phyloP scores from a whole-genome alignment of 2,329 filamentous ascomycete genomes.

The Alternaria metachromatica region DNA sequence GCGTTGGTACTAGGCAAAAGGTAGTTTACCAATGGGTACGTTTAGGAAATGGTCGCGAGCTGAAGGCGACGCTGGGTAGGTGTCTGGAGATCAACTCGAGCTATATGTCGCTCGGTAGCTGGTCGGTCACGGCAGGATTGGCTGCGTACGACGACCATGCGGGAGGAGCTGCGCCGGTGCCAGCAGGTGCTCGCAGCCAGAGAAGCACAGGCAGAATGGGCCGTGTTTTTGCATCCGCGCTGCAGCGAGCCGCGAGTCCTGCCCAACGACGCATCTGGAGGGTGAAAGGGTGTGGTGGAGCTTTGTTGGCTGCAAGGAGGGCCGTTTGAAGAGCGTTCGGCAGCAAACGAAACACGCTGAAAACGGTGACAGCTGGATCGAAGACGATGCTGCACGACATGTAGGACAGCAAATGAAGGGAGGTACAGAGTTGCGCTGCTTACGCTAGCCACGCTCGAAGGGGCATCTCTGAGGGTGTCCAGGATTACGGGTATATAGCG shows the following conservation, averaged over 20 bases:
- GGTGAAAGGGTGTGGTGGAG: slow-evolving; percentile 17
- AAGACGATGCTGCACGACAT: slow-evolving; percentile 13
- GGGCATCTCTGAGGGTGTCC: slow-evolving; percentile 10
- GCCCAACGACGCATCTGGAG: slow-evolving; percentile 27
- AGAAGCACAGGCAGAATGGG: slow-evolving; percentile 27
- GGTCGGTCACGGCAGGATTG: slow-evolving; percentile 22
- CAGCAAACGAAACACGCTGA: slow-evolving; percentile 25
- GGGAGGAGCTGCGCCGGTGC: slow-evolving; percentile 24
- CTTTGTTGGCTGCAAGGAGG: slow-evolving; percentile 10
- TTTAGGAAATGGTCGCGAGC: slow-evolving; percentile 20
- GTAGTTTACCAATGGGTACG: slow-evolving; percentile 6
- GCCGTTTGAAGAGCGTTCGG: slow-evolving; percentile 7
- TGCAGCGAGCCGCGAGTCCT: slow-evolving; percentile 31
- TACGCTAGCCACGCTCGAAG: slow-evolving; percentile 12
- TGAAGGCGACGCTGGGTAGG: slow-evolving; percentile 12
- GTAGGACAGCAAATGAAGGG: slow-evolving; percentile 29
- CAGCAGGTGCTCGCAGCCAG: slow-evolving; percentile 22
- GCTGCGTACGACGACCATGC: slow-evolving; percentile 29
- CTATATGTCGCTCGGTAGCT: slow-evolving; percentile 24
- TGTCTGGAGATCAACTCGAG: slow-evolving; percentile 13
- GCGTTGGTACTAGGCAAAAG: slow-evolving; percentile 24
- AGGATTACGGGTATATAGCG: slow-evolving; percentile 34
- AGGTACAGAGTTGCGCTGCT: slow-evolving; percentile 12
- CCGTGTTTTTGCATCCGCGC: slow-evolving; percentile 26
- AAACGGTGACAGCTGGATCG: slow-evolving; percentile 20